phyloP scores from a whole-genome alignment of 805 yeast genomes.

The Kluyveromyces aestuarii region DNA sequence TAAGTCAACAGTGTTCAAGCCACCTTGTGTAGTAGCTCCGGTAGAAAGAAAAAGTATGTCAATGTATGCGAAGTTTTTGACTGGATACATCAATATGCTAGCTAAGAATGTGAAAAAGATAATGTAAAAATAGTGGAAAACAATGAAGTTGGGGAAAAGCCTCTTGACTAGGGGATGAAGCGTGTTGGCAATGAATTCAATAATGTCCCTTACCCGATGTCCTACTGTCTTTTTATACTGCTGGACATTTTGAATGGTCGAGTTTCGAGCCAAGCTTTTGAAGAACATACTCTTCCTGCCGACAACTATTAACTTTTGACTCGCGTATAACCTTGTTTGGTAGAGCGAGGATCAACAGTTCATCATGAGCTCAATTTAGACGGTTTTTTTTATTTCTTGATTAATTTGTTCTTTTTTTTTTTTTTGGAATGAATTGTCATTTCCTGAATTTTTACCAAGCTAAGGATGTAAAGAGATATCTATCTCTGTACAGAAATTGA shows the following conservation, averaged over 20 bases:
- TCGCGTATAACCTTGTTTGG: neutral
- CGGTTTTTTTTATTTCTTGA: too few relatives aligned
- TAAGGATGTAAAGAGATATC: too few relatives aligned
- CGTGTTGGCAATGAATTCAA: conserved; percentile 24
- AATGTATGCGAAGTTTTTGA: conserved; percentile 53
- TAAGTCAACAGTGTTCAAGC: conserved; percentile 70
- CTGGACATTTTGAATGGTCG: conserved; percentile 17
- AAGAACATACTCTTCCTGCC: neutral
- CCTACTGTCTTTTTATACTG: conserved; percentile 31
- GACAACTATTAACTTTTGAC: neutral
- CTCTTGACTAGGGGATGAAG: conserved; percentile 31
- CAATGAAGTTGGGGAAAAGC: conserved; percentile 37
- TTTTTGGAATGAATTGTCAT: too few relatives aligned
- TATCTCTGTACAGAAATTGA: too few relatives aligned
- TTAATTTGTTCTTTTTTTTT: too few relatives aligned
- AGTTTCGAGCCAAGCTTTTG: conserved; percentile 19
- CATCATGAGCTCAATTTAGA: neutral
- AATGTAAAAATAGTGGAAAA: conserved; percentile 70
- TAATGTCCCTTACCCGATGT: conserved; percentile 31
- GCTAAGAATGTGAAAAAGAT: conserved; percentile 48
- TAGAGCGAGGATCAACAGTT: neutral
- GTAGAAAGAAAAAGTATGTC: conserved; percentile 72
- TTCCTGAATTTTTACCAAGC: too few relatives aligned
- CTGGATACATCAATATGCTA: conserved; percentile 72
- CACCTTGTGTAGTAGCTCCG: conserved; percentile 86